Conservation (phyloP, 352 stramenopile genomes). For the Phytophthora cactorum region DNA sequence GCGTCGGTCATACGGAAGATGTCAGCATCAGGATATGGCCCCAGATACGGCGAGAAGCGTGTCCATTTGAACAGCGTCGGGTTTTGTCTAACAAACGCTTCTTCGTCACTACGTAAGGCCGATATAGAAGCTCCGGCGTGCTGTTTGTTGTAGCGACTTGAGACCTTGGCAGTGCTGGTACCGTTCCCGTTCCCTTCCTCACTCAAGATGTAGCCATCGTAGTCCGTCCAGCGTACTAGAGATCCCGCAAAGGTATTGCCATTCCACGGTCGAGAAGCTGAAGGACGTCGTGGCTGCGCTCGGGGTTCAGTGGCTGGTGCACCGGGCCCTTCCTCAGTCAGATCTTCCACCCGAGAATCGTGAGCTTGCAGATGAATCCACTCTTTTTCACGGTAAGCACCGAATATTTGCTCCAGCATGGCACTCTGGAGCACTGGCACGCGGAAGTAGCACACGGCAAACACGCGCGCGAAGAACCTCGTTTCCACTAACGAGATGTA, state of each 20-base stretch:
- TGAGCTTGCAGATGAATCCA: constrained; percentile 52
- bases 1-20: constrained; percentile 63
- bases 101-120: constrained; percentile 37
- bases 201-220: constrained; percentile 47
- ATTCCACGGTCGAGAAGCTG: constrained; percentile 54
- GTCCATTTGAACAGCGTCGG: constrained; percentile 71
- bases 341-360: constrained; percentile 33
- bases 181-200: constrained; percentile 42
- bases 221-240: constrained; percentile 65
- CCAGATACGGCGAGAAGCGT: constrained; percentile 63
- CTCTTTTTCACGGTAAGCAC: constrained; percentile 53
- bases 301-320: constrained; percentile 8
- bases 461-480: constrained; percentile 68
- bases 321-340: constrained; percentile 13
- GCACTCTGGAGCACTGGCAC: constrained; percentile 58
- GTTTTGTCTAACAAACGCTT: constrained; percentile 59
- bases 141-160: constrained; percentile 37
- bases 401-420: constrained; percentile 63
- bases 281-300: constrained; percentile 31
- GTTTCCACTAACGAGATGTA: constrained; percentile 66
- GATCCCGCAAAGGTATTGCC: constrained; percentile 62
- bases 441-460: constrained; percentile 78
- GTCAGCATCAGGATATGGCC: constrained; percentile 55
- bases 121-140: constrained; percentile 14
- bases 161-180: constrained; percentile 32